Percentiles rank a stretch among this genome's conserved stretches.
Conservation (phyloP, 148 eudicot genomes). For the Amaranthus palmeri region DNA sequence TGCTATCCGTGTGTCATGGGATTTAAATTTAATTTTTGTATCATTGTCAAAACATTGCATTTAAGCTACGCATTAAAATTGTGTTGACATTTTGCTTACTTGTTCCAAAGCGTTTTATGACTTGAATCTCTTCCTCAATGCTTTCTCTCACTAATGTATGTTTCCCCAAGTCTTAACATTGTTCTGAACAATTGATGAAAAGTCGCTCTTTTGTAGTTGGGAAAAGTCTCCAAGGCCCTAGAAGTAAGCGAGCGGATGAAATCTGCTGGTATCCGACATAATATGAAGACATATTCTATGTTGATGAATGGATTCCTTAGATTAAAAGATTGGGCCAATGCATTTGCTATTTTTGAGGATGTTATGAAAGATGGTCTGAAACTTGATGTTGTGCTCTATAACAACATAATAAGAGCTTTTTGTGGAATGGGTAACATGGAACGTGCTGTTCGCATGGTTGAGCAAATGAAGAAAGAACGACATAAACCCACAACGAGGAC, state of each 20-base stretch:
- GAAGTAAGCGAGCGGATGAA: conserved; percentile 73
- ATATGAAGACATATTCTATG: conserved; percentile 98
- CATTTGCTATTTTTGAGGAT: conserved; percentile 89
- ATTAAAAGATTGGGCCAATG: conserved; percentile 91
- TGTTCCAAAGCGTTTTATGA: too few relatives aligned
- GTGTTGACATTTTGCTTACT: neutral
- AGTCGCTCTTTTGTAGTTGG: conserved; percentile 39
- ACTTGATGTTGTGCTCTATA: conserved; percentile 92
- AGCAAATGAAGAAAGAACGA: conserved; percentile 71
- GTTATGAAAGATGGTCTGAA: conserved; percentile 71
- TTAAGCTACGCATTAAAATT: too few relatives aligned
- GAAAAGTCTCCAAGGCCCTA: conserved; percentile 84
- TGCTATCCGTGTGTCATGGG: too few relatives aligned
- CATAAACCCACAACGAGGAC: conserved; percentile 77
- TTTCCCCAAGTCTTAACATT: neutral
- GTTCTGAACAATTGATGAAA: neutral
- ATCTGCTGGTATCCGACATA: conserved; percentile 68
- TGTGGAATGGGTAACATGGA: conserved; percentile 94
- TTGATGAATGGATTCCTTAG: conserved; percentile 79
- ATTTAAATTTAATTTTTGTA: too few relatives aligned
- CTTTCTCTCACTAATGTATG: neutral
- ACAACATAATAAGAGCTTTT: conserved; percentile 78
- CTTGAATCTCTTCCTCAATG: neutral
- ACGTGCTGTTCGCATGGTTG: conserved; percentile 79
- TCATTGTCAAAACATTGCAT: too few relatives aligned